Base-by-base conservation (phyloP, 169 alveolate genomes). In the Plasmodium berghei region DNA sequence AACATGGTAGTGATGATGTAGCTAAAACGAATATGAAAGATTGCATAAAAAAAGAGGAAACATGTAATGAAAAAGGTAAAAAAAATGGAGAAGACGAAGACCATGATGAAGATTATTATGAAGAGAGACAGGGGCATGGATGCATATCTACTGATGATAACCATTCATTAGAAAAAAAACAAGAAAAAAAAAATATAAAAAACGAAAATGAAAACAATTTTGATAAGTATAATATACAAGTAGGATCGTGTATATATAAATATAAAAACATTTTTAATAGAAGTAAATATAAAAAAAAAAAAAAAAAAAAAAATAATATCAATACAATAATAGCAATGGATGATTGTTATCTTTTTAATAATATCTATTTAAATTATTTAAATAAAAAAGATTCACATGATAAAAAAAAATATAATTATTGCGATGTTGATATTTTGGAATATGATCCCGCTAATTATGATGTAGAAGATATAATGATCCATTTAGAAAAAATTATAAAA, bases 381-480 rank as follows among this genome's bases (percentile, higher is more conserved):
- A 1, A 9, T 24, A 77, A 52, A 64, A 14, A 5, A 49, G 49
- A 63, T n/a, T n/a, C 42, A 1, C 52, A 45, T 40, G 89, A 77
- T 14, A 62, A 64, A 42, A 64, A 62, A 24, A 77, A 34, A 28
- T 77, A 77, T 69, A 28, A 77, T 58, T 77, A 77, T 77, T 77
- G 63, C 54, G 63, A 77, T 18, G 67, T 77, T 2, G 48, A 77
- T 69, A 64, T 49, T 49, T 55, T 77, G 1, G 67, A 45, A 8
- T 77, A 77, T 64, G 89, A 77, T 48, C 48, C 42, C 10, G 48
- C 22, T 26, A 69, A 70, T 16, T 77, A 77, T 45, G 89, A 77
- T 22, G 58, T 77, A 42, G 77, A 63, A 24, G 72, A 54, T 42
- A 77, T 77, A 6, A 64, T 48, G 18, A 48, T 14, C 1, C 67